Conservation (phyloP, 2,329 filamentous ascomycete species). For the Colletotrichum sp. region DNA sequence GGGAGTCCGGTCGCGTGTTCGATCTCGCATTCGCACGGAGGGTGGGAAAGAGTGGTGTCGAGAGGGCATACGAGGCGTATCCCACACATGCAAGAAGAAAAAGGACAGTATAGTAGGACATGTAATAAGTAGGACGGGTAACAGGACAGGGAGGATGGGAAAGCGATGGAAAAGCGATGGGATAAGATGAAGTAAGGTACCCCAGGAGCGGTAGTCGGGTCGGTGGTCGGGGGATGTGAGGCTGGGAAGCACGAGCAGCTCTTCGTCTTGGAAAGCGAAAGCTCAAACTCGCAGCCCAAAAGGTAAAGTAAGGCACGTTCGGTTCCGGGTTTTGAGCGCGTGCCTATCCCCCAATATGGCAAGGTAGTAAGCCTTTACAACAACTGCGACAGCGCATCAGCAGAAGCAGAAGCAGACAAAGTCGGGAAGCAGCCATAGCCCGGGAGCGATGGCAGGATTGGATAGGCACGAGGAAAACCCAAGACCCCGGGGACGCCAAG, state of each 20-base stretch:
- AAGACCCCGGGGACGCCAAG: slow-evolving; percentile 3
- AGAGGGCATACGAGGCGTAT: background rate
- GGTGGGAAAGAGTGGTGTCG: background rate
- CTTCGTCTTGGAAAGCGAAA: background rate
- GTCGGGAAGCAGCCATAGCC: slow-evolving; percentile 6
- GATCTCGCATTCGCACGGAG: slow-evolving; percentile 1
- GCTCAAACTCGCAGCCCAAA: background rate
- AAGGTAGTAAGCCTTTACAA: background rate
- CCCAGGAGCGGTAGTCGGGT: background rate
- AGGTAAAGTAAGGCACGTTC: background rate
- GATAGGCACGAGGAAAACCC: slow-evolving; percentile 10
- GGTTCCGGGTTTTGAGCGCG: background rate
- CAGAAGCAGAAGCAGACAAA: background rate
- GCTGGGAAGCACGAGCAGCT: background rate
- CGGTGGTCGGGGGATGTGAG: background rate
- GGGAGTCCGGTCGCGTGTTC: background rate
- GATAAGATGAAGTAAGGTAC: background rate
- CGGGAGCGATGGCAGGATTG: slow-evolving; percentile 2
- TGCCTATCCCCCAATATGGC: background rate
- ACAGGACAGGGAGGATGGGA: background rate
- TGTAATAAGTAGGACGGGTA: background rate
- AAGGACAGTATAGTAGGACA: background rate
- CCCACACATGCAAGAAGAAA: background rate
- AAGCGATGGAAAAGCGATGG: background rate
- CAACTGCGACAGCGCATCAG: background rate